Evolutionary conservation across 768 basidiomycete species (phyloP), one percentile per base, ranked within the genome.

Genomic region (Phanerodontia chrysosporium): DNA sequence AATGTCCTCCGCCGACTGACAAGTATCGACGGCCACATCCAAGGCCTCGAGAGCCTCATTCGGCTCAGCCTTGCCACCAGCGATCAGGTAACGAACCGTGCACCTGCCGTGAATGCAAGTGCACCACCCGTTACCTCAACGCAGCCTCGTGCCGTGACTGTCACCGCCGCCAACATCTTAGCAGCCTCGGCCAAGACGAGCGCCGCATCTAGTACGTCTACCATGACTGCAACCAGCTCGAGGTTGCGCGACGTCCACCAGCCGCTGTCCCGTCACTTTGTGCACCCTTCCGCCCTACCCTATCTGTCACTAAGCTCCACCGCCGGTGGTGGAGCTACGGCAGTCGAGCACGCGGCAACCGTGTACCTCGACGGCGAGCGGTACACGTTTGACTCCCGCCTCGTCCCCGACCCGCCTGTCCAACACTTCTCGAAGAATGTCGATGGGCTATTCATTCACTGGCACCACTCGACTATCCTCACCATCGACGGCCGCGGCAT

Each of bases 381-480:
- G 14, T 5, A 61, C 12, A 16, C 36, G 0, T 63, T 55, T 45
- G 48, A 49, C 27, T 22, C 25, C 8, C 48, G 25, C 6, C 48
- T 25, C 28, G 48, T 66, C 0, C 62, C 59, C 1, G 45, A 63
- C 28, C 62, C 58, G 7, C 65, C 65, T 0, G 16, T 25, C 12
- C 27, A 55, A 30, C 48, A 25, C 18, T 66, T 64, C 44, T 55
- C 65, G 0, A 29, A 63, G 18, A 30, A 64, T 13, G 39, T 67
- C 13, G 21, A 56, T 4, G 4, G n/a, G 13, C 61, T 67, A 18
- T 67, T 63, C 51, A 18, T 27, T 0, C 44, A 66, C 22, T 68
- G 66, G 67, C 35, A 67, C 25, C 1, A 25, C 8, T 65, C 67
- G 0, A 28, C 39, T 16, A 45, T 61, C 6, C 60, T 68, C 8